These are phyloP conservation scores for Ogataea pilisensis DNA, from an alignment of 805 yeast genomes.

Conservation along the genomic window DNA sequence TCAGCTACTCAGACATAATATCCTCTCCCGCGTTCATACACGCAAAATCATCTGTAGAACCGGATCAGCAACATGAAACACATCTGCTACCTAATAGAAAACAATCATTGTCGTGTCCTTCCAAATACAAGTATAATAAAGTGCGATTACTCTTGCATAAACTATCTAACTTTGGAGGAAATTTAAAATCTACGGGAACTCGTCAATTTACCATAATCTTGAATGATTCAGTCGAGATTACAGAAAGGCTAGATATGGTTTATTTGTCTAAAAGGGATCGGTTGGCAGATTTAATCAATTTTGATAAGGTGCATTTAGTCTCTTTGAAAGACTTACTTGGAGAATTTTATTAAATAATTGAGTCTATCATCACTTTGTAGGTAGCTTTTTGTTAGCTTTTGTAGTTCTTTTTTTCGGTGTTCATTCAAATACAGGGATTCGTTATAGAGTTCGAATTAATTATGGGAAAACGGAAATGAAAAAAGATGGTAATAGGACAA, in stretches of 20 bases:
- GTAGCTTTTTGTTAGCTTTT: no score
- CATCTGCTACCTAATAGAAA: no score
- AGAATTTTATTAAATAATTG: background rate
- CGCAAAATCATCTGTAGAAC: no score
- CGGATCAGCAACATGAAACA: no score
- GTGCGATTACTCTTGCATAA: conserved; percentile 5
- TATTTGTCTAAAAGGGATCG: conserved; percentile 15
- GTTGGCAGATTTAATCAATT: conserved; percentile 12
- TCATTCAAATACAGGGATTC: no score
- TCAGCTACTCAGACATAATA: conserved; percentile 20
- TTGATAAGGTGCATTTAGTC: conserved; percentile 11
- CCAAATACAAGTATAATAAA: background rate
- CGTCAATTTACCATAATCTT: conserved; percentile 7
- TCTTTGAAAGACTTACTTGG: conserved; percentile 10
- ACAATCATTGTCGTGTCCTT: background rate
- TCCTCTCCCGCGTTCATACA: background rate
- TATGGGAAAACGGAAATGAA: no score
- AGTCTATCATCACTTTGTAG: no score
- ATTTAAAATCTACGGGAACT: background rate
- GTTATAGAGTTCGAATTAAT: no score
- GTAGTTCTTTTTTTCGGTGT: no score
- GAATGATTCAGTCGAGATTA: conserved; percentile 21
- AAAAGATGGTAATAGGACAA: no score
- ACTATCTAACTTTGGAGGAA: conserved; percentile 1
- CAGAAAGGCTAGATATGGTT: conserved; percentile 13